Evolutionary conservation across 768 basidiomycete species (phyloP), one percentile per base, ranked within the genome.

Genomic region (Gymnopilus junonius): DNA sequence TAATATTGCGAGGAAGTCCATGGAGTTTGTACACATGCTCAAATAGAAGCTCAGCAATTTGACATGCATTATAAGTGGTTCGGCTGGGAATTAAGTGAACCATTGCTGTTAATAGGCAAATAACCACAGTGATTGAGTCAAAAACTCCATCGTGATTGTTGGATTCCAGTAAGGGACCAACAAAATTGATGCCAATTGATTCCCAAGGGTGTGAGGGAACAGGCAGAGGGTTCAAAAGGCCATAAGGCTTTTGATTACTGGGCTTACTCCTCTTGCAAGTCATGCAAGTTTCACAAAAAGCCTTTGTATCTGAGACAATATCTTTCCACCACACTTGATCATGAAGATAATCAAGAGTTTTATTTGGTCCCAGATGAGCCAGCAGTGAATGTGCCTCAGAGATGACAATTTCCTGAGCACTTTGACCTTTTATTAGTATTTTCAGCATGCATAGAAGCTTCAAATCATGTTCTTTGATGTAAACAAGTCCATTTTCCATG

Each of bases 241-340:
- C n/a, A n/a, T n/a, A n/a, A n/a, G n/a, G n/a, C n/a, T n/a, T n/a
- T n/a, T n/a, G n/a, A n/a, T n/a, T n/a, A n/a, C n/a, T n/a, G n/a
- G n/a, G n/a, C n/a, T n/a, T n/a, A n/a, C n/a, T n/a, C n/a, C n/a
- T n/a, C n/a, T n/a, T n/a, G n/a, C n/a, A n/a, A n/a, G n/a, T n/a
- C n/a, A n/a, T n/a, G n/a, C n/a, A n/a, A n/a, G n/a, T n/a, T n/a
- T n/a, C n/a, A n/a, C n/a, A n/a, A n/a, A n/a, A n/a, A n/a, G n/a
- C n/a, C n/a, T n/a, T n/a, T n/a, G n/a, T n/a, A n/a, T n/a, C n/a
- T n/a, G n/a, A n/a, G n/a, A n/a, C n/a, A n/a, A n/a, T n/a, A n/a
- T n/a, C n/a, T n/a, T 74, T 75, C 81, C 81, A 81, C 79, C 80
- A 81, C 0, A 79, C 74, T 5, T 77, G 59, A 27, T 78, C 71